Base-by-base conservation (phyloP, 83 land plant genomes). In the Picea abies region DNA sequence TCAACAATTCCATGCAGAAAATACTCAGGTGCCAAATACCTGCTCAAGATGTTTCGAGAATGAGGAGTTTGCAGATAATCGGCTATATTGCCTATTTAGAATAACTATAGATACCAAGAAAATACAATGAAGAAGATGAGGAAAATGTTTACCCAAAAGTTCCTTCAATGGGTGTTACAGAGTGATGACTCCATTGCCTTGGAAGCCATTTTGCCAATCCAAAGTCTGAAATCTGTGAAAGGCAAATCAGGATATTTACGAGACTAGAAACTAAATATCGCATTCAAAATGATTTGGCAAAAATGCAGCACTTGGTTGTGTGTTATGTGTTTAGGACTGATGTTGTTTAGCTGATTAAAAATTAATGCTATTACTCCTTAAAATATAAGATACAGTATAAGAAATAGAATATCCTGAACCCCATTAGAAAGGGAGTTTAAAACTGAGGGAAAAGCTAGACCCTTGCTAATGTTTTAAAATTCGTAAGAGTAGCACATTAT, bases 81-180 rank as follows among this genome's bases (percentile, higher is more conserved):
- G n/a, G n/a, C n/a, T n/a, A n/a, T n/a, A n/a, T n/a, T n/a, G n/a
- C n/a, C n/a, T n/a, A n/a, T n/a, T n/a, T n/a, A n/a, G n/a, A n/a
- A n/a, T n/a, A n/a, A n/a, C n/a, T n/a, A n/a, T n/a, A 47, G 37
- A 56, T 4, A 3, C 14, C 60, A 23, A 20, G 23, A 17, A 77
- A 23, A 10, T 26, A 22, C 88, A 15, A 85, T n/a, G n/a, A n/a
- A n/a, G n/a, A n/a, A n/a, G n/a, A n/a, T n/a, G n/a, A n/a, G n/a
- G n/a, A n/a, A n/a, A n/a, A n/a, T n/a, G n/a, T n/a, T n/a, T n/a
- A 96, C 99, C 99, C 99, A 77, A 96, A 93, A 82, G 99, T 97
- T 25, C 99, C 99, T 89, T 97, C 99, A 52, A 97, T 93, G 37
- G 99, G 99, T 56, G 90, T 87, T 23, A 97, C 92, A 16, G 97